These are phyloP conservation scores for Ceratocystis harringtonii DNA, from an alignment of 2,329 filamentous ascomycete species.

Conservation along the genomic window DNA sequence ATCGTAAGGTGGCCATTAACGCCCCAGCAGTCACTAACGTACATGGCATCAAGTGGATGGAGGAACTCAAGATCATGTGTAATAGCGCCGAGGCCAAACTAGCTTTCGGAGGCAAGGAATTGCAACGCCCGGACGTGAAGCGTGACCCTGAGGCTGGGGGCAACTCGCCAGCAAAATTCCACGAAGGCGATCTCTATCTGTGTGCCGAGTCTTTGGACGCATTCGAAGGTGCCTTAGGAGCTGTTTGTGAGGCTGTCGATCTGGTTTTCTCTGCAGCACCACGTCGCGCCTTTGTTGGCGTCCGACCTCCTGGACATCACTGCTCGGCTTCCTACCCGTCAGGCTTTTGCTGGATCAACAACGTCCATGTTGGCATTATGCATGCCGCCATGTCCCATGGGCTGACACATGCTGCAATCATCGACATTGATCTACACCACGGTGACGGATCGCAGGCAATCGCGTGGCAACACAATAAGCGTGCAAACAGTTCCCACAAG, in stretches of 20 bases:
- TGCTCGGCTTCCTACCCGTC: slow-evolving; percentile 82
- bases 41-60: slow-evolving; percentile 87
- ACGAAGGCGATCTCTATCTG: slow-evolving; percentile 83
- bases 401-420: slow-evolving; percentile 82
- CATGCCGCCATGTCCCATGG: slow-evolving; percentile 73
- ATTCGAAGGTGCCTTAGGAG: slow-evolving; percentile 80
- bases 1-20: slow-evolving; percentile 52
- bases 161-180: slow-evolving; percentile 40
- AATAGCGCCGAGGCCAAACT: slow-evolving; percentile 63
- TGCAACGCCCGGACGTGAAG: slow-evolving; percentile 52
- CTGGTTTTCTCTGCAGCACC: slow-evolving; percentile 53
- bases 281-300: slow-evolving; percentile 73
- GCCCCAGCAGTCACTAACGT: slow-evolving; percentile 76
- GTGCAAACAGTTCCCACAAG: slow-evolving; percentile 57
- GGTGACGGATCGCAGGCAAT: slow-evolving; percentile 94
- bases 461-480: slow-evolving; percentile 75
- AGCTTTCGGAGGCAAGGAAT: slow-evolving; percentile 60
- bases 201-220: slow-evolving; percentile 74
- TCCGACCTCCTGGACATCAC: slow-evolving; percentile 88
- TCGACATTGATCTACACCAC: slow-evolving; percentile 85
- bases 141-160: slow-evolving; percentile 31
- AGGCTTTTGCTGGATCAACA: slow-evolving; percentile 97
- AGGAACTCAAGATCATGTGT: slow-evolving; percentile 76
- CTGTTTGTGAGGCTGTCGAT: slow-evolving; percentile 86
- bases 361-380: slow-evolving; percentile 92